Conservation (phyloP, 345 rosid genomes). For the Anastatica hierochuntica region DNA sequence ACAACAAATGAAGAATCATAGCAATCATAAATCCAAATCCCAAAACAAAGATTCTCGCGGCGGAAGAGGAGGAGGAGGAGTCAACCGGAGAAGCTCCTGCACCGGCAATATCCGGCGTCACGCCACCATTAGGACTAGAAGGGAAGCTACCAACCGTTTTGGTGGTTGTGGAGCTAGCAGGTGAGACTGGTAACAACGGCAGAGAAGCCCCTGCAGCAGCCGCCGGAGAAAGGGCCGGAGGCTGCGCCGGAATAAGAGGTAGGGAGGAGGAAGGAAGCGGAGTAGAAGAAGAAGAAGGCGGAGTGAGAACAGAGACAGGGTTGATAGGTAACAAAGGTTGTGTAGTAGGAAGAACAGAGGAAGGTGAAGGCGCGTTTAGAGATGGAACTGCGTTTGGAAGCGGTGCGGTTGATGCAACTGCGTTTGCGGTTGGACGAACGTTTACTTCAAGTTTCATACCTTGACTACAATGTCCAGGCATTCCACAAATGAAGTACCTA, state of each 20-base stretch:
- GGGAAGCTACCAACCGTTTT: constrained; percentile 27
- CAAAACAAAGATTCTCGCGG: constrained; percentile 10
- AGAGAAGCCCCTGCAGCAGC: constrained; percentile 10
- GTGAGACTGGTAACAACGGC: constrained; percentile 29
- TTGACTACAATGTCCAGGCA: constrained; percentile 48
- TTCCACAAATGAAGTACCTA: constrained; percentile 72
- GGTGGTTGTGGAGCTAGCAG: constrained; percentile 18
- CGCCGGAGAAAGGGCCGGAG: constrained; percentile 21
- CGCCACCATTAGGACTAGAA: constrained; percentile 1
- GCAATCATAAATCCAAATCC: constrained; percentile 21
- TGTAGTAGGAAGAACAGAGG: constrained; percentile 22
- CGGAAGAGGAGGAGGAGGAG: constrained; percentile 16
- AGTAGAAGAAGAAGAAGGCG: constrained; percentile 24
- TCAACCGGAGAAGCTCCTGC: constrained; percentile 5
- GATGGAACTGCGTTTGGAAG: constrained; percentile 23
- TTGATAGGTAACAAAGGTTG: constrained; percentile 26
- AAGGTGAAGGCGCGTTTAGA: constrained; percentile 23
- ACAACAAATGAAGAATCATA: constrained; percentile 27
- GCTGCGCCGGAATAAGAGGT: constrained; percentile 12
- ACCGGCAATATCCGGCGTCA: constrained; percentile 12
- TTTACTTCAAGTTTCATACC: constrained; percentile 72
- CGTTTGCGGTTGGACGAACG: constrained; percentile 27
- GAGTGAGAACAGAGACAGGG: constrained; percentile 18
- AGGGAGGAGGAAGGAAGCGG: constrained; percentile 27
- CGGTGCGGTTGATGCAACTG: too few relatives aligned